Conservation (phyloP, 1,284 basidiomycete species). For the Veloboletus limbatus region DNA sequence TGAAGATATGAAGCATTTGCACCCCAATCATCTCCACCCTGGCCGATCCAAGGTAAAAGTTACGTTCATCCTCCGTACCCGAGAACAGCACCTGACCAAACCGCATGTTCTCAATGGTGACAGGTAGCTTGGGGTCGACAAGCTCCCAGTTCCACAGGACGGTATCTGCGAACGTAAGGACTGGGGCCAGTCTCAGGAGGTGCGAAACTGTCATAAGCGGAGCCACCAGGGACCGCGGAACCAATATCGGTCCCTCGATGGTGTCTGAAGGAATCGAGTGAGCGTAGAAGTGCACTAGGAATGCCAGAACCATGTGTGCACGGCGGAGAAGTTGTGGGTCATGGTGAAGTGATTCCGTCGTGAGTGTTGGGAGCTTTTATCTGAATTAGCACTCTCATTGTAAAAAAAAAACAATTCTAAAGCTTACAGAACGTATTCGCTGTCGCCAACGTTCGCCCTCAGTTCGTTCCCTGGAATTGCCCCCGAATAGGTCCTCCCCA, state of each 20-base stretch:
- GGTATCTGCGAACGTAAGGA: conserved; percentile 94
- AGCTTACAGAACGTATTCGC: conserved; percentile 59
- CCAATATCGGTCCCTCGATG: conserved; percentile 41
- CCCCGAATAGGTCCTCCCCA: conserved; percentile 55
- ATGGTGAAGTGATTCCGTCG: conserved; percentile 48
- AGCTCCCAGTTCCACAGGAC: conserved; percentile 93
- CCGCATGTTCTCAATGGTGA: conserved; percentile 60
- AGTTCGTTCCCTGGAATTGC: conserved; percentile 47
- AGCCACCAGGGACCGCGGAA: conserved; percentile 79
- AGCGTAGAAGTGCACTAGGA: conserved; percentile 86
- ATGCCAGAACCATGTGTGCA: conserved; percentile 87
- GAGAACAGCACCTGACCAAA: conserved; percentile 75
- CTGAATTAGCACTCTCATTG: conserved; percentile 14
- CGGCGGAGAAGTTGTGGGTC: conserved; percentile 69
- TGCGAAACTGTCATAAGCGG: conserved; percentile 79
- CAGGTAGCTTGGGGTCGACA: conserved; percentile 49
- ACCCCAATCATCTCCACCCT: conserved; percentile 86
- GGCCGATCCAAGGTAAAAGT: conserved; percentile 87
- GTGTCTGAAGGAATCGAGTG: conserved; percentile 66
- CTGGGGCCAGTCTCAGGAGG: conserved; percentile 81
- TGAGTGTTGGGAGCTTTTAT: conserved; percentile 67
- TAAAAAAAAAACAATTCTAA: conserved; percentile 7
- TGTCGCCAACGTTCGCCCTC: conserved; percentile 67
- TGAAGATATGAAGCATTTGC: conserved; percentile 83
- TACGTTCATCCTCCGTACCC: conserved; percentile 79